These are phyloP conservation scores for Coccomyxa subellipsoidea DNA, from an alignment of 163 green algal species.

Conservation along the genomic window DNA sequence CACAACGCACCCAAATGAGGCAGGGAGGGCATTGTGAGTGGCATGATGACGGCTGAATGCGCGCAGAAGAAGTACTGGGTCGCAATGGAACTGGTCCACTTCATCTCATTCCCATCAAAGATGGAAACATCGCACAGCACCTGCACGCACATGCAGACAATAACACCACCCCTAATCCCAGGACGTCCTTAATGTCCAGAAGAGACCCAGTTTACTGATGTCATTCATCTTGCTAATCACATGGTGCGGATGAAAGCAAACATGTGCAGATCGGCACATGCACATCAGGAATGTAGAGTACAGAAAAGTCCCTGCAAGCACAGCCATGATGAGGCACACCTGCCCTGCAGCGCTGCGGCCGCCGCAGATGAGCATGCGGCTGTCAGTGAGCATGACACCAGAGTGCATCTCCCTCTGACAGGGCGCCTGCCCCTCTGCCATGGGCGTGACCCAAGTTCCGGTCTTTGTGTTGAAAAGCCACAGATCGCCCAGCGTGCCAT, in stretches of 20 bases:
- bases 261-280: not conserved
- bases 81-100: not conserved
- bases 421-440: not conserved
- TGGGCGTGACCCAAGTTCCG: conserved; percentile 10
- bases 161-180: too few relatives aligned
- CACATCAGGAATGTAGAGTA: not conserved
- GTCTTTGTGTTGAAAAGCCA: conserved; percentile 59
- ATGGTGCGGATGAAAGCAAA: not conserved
- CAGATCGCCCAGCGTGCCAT: conserved; percentile 56
- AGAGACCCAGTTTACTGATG: too few relatives aligned
- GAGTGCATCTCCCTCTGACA: conserved; percentile 19
- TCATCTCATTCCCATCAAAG: not conserved
- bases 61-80: not conserved
- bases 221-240: too few relatives aligned
- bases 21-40: not conserved
- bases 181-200: too few relatives aligned
- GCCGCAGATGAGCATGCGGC: conserved; percentile 21
- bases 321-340: not conserved
- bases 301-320: too few relatives aligned
- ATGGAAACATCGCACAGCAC: conserved; percentile 2
- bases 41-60: not conserved
- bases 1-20: not conserved
- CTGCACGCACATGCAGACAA: too few relatives aligned
- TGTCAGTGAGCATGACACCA: conserved; percentile 21
- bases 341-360: not conserved